Conservation (phyloP, 164 flowering plant genomes). For the Vitis cinerea region DNA sequence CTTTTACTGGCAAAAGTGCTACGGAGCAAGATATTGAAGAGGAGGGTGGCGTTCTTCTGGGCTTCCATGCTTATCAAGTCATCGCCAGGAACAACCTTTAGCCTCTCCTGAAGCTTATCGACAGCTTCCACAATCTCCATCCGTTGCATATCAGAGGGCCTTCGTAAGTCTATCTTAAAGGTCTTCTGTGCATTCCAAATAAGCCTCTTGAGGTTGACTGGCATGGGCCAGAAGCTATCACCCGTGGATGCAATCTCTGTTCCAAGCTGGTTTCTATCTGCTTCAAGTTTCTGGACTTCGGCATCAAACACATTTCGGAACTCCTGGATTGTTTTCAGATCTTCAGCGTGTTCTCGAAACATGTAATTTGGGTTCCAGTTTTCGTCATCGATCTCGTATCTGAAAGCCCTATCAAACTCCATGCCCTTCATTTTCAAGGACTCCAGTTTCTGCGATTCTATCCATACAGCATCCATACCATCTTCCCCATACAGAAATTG, state of each 20-base stretch:
- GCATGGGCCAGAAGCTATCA: slow-evolving; percentile 88
- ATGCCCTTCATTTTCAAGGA: slow-evolving; percentile 80
- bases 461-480: slow-evolving; percentile 99
- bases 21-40: slow-evolving; percentile 85
- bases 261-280: slow-evolving; percentile 79
- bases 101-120: slow-evolving; percentile 93
- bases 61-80: slow-evolving; percentile 91
- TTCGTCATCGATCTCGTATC: slow-evolving; percentile 74
- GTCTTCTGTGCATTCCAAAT: slow-evolving; percentile 96
- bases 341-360: slow-evolving; percentile 81
- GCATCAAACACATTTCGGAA: slow-evolving; percentile 93
- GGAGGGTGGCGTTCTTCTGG: slow-evolving; percentile 94
- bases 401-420: slow-evolving; percentile 68
- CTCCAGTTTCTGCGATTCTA: slow-evolving; percentile 87
- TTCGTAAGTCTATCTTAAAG: slow-evolving; percentile 80
- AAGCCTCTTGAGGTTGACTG: slow-evolving; percentile 91
- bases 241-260: slow-evolving; percentile 95
- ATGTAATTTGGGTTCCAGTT: slow-evolving; percentile 89
- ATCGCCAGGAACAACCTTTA: slow-evolving; percentile 94
- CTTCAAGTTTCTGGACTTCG: slow-evolving; percentile 89
- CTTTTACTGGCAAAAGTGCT: slow-evolving; percentile 95
- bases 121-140: slow-evolving; percentile 97
- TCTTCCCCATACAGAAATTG: slow-evolving; percentile 98
- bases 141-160: slow-evolving; percentile 94
- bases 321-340: slow-evolving; percentile 80